These are phyloP conservation scores for Chionographis japonica DNA, from an alignment of 106 monocot genomes.

Conservation along the genomic window DNA sequence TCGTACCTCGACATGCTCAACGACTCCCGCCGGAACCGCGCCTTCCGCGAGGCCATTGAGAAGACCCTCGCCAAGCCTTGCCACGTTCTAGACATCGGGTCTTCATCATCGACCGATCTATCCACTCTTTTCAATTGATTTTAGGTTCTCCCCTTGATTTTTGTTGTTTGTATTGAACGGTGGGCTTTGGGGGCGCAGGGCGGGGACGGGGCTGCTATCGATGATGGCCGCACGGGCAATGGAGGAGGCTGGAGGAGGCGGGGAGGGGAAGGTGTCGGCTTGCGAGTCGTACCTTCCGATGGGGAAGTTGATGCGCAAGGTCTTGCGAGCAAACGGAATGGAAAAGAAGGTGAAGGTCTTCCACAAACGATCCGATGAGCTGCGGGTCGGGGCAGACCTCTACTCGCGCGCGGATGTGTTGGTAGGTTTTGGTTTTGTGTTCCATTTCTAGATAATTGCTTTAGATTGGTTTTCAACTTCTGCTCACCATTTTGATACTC, in stretches of 20 bases:
- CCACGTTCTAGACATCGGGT: conserved; percentile 94
- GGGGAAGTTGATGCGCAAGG: conserved; percentile 82
- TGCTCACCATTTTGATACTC: too few species aligned
- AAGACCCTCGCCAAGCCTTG: conserved; percentile 64
- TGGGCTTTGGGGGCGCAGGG: conserved; percentile 25
- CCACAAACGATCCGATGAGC: conserved; percentile 84
- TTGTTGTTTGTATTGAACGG: too few species aligned
- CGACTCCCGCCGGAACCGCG: conserved; percentile 63
- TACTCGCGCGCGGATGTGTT: conserved; percentile 61
- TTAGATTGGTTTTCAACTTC: too few species aligned
- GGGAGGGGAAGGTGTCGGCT: conserved; percentile 52
- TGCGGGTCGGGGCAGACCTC: conserved; percentile 68
- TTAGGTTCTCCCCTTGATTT: too few species aligned
- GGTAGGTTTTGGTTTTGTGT: conserved; percentile 27
- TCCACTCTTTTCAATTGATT: background rate
- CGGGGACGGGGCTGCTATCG: conserved; percentile 92
- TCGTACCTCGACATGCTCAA: conserved; percentile 99
- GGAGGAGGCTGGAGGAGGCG: conserved; percentile 19
- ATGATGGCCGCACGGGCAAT: conserved; percentile 90
- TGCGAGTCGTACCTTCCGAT: conserved; percentile 96
- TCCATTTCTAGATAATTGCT: too few species aligned
- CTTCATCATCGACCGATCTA: background rate
- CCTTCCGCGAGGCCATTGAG: conserved; percentile 70
- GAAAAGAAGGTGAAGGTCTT: conserved; percentile 61
- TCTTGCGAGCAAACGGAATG: conserved; percentile 67